Evolutionary conservation across 192 early-diverging fungal species (phyloP).

Genomic region (Backusella psychrophila): DNA sequence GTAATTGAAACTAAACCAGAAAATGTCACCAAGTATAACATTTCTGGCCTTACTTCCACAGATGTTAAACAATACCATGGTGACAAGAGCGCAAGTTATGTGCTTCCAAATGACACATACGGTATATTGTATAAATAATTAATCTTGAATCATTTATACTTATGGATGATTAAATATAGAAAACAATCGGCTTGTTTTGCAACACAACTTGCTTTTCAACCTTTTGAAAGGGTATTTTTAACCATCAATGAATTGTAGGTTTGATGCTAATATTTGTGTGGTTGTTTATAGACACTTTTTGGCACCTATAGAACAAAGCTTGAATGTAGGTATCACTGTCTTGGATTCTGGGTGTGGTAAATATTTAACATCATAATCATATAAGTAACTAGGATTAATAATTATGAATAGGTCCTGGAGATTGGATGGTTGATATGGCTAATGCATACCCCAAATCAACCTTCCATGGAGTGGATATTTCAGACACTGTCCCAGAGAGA

Average conservation of each 20-base stretch:
- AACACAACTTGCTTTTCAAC: background rate
- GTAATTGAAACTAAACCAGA: too few relatives aligned
- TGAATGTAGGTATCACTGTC: slow-evolving; percentile 22
- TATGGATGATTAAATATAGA: background rate
- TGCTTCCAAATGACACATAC: slow-evolving; percentile 49
- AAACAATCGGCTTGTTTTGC: background rate
- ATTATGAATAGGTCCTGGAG: slow-evolving; percentile 12
- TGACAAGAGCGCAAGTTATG: slow-evolving; percentile 31
- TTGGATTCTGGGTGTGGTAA: slow-evolving; percentile 31
- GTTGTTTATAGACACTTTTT: slow-evolving; percentile 16
- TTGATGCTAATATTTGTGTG: background rate
- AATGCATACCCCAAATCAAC: slow-evolving; percentile 40
- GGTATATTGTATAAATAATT: slow-evolving; percentile 10
- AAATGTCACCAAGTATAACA: background rate
- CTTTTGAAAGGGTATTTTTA: background rate
- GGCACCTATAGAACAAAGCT: slow-evolving; percentile 11
- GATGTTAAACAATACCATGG: slow-evolving; percentile 38
- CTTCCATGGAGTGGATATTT: slow-evolving; percentile 51
- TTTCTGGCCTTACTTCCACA: background rate
- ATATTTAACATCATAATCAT: too few relatives aligned
- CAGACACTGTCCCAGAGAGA: slow-evolving; percentile 22
- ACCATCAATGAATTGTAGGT: background rate
- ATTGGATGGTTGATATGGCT: slow-evolving; percentile 46
- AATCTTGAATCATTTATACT: too few relatives aligned
- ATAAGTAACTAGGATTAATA: too few relatives aligned